Evolutionary conservation across 2,329 filamentous ascomycete species (phyloP), one percentile per base, ranked within the genome.

Genomic region (Fusarium beomiforme): DNA sequence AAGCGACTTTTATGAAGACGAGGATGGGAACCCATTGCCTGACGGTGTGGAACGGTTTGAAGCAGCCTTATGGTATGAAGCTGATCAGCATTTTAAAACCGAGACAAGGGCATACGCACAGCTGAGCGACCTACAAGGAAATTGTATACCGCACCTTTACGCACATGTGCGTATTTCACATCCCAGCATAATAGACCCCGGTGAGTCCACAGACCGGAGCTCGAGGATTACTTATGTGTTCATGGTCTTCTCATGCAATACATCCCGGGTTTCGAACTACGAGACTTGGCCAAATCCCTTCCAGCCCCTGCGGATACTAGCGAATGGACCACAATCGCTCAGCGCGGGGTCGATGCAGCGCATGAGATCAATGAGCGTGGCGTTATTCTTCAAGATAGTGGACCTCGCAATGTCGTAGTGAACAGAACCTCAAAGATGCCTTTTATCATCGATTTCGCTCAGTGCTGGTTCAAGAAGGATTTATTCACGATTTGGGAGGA

Each of bases 141-240:
- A 6, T 4, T 2, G 4, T 0, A n/a, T 57, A n/a, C 54, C 54
- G 0, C 23, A 16, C 3, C 8, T 39, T 7, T 49, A 9, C 2
- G 54, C 42, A 4, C n/a, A 46, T 21, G 54, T 57, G 3, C 42
- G 19, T 8, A 4, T 57, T 8, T 3, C 11, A 11, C 5, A 17
- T 12, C 4, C 2, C 14, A 4, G 1, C 0, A 9, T 47, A 8
- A 9, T 47, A 8, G 8, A 21, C 16, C n/a, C 14, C 2, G 14
- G 3, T 17, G 10, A 14, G 10, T 2, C 11, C 14, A 4, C 2
- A 14, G 10, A 17, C 21, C 1, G 5, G 1, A 16, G 5, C 17
- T 13, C 6, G 3, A 29, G 2, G 33, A n/a, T 1, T 57, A 49
- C 5, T 7, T 39, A 3, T 36, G 54, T 4, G 31, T 47, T 14